phyloP scores from a whole-genome alignment of 1,284 basidiomycete species.

The Pseudozyma hubeiensis region DNA sequence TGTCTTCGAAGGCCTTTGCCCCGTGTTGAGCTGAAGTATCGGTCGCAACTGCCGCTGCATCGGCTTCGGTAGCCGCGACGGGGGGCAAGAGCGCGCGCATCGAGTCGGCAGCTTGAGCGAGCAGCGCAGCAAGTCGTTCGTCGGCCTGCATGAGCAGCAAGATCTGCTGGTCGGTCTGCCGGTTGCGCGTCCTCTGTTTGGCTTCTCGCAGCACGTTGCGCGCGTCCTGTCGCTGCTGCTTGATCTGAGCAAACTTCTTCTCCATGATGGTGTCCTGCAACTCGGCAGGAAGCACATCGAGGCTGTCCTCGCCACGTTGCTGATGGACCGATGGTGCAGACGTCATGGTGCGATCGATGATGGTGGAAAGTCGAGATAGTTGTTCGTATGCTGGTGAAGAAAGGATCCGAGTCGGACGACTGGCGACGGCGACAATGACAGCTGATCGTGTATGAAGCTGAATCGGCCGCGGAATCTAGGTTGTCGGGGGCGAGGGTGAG shows the following conservation, averaged over 20 bases:
- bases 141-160: constrained; percentile 51
- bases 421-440: neutral
- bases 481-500: too few relatives aligned
- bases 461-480: neutral
- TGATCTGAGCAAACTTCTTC: constrained; percentile 38
- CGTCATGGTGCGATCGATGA: neutral
- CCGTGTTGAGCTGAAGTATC: constrained; percentile 1
- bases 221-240: constrained; percentile 35
- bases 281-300: constrained; percentile 24
- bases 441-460: constrained; percentile 2
- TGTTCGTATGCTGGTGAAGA: neutral
- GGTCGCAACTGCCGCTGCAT: neutral
- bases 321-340: neutral
- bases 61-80: neutral
- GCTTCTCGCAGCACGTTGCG: constrained; percentile 37
- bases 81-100: constrained; percentile 40
- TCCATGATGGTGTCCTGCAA: constrained; percentile 38
- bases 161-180: constrained; percentile 51
- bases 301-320: neutral
- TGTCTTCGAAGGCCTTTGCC: constrained; percentile 46
- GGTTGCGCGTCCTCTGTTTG: constrained; percentile 37
- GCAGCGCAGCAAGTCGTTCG: constrained; percentile 38
- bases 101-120: constrained; percentile 48
- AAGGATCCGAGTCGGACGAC: too few relatives aligned
- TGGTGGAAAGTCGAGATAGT: constrained; percentile 1